These are phyloP conservation scores for Prunus davidiana DNA, from an alignment of 306 rosid genomes.

Conservation along the genomic window DNA sequence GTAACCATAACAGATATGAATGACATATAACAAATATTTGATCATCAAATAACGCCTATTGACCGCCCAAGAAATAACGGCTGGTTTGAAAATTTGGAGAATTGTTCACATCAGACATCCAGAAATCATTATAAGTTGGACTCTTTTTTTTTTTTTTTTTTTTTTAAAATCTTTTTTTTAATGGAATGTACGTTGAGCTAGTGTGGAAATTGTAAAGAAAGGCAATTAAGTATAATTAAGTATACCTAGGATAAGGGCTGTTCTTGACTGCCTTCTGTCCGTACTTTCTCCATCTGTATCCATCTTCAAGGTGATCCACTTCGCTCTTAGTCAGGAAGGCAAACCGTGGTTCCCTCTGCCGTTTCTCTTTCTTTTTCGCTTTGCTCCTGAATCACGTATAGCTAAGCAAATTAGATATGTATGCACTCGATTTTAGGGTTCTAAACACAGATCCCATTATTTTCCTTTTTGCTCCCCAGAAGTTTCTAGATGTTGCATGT, in stretches of 20 bases:
- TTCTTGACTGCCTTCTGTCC: conserved; percentile 96
- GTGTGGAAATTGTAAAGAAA: not conserved
- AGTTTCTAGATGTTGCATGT: not conserved
- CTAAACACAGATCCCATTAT: not conserved
- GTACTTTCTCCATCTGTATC: conserved; percentile 93
- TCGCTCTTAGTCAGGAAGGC: conserved; percentile 91
- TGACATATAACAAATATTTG: not conserved
- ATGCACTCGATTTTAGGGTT: not conserved
- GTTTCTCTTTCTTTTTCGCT: conserved; percentile 77
- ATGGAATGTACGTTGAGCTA: not conserved
- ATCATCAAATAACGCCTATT: not conserved
- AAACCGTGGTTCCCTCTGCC: conserved; percentile 66
- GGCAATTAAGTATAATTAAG: not conserved
- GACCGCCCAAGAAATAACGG: not conserved
- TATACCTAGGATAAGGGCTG: conserved; percentile 87
- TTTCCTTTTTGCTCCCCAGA: too few relatives aligned
- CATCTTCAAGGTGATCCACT: conserved; percentile 93
- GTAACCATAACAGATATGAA: not conserved
- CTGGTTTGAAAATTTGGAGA: not conserved
- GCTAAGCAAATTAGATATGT: not conserved
- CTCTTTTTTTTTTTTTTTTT: not conserved
- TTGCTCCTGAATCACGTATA: conserved; percentile 42
- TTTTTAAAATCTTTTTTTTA: too few relatives aligned
- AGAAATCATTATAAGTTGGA: not conserved
- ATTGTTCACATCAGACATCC: not conserved